A percentile compares a stretch with the other conserved stretches of the same genome.
Conservation (phyloP, 495 filamentous ascomycete species). For the Letharia columbiana region DNA sequence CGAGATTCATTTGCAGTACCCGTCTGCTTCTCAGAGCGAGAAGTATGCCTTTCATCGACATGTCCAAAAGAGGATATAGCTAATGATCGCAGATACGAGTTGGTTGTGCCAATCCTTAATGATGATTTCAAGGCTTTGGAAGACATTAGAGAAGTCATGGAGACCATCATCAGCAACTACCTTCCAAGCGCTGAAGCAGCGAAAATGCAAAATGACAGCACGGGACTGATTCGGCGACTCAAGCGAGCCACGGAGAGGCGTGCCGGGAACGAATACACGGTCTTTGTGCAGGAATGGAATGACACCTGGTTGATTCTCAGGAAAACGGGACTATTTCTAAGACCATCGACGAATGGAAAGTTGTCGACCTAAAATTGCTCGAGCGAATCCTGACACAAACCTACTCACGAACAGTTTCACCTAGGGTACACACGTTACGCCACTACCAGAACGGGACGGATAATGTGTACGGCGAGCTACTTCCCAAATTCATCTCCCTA, state of each 20-base stretch:
- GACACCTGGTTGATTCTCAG: slow-evolving; percentile 49
- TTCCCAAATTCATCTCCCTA: slow-evolving; percentile 70
- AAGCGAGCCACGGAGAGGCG: slow-evolving; percentile 56
- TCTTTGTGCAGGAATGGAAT: slow-evolving; percentile 70
- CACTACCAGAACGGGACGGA: slow-evolving; percentile 81
- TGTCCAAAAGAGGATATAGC: slow-evolving; percentile 17
- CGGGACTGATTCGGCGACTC: slow-evolving; percentile 62
- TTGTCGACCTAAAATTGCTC: slow-evolving; percentile 59
- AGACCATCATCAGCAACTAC: slow-evolving; percentile 64
- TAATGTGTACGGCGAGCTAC: slow-evolving; percentile 89
- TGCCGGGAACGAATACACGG: slow-evolving; percentile 58
- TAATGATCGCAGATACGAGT: slow-evolving; percentile 55
- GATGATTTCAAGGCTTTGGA: slow-evolving; percentile 75
- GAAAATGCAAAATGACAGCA: slow-evolving; percentile 61
- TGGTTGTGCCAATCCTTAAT: slow-evolving; percentile 64
- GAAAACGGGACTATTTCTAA: slow-evolving; percentile 55
- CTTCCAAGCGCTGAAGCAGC: slow-evolving; percentile 56
- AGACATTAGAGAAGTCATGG: slow-evolving; percentile 75
- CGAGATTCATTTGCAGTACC: slow-evolving; percentile 60
- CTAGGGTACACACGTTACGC: slow-evolving; percentile 68
- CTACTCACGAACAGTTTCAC: slow-evolving; percentile 87
- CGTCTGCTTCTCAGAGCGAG: slow-evolving; percentile 59
- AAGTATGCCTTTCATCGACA: slow-evolving; percentile 39
- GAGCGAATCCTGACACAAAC: slow-evolving; percentile 78
- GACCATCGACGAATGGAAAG: slow-evolving; percentile 55